Percentiles rank a stretch among this genome's conserved stretches.
phyloP scores from a whole-genome alignment of 106 monocot species.

The Gastrodia elata region DNA sequence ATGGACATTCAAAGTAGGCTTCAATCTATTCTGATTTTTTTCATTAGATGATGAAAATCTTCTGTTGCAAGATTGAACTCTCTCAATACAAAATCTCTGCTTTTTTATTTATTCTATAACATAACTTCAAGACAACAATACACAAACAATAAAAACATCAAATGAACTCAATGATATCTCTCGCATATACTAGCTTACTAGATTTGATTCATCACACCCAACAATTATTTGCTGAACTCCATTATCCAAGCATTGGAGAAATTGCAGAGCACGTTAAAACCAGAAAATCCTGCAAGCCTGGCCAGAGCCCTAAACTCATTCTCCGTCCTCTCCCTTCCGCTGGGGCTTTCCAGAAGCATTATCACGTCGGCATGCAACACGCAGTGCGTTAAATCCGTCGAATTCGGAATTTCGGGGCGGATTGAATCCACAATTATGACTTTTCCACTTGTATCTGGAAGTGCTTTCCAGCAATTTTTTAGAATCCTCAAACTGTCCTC shows the following conservation, averaged over 20 bases:
- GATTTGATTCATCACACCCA: too few species aligned
- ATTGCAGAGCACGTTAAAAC: constrained; percentile 5
- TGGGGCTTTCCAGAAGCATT: constrained; percentile 14
- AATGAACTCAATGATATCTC: not conserved
- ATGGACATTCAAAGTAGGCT: too few species aligned
- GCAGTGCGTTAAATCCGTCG: not conserved
- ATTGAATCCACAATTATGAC: constrained; percentile 23
- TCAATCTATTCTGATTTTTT: too few species aligned
- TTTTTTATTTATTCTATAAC: too few species aligned
- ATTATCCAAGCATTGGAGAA: constrained; percentile 5
- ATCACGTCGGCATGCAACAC: constrained; percentile 15
- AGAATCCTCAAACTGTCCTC: constrained; percentile 20
- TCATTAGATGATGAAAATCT: too few species aligned
- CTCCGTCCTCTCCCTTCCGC: constrained; percentile 26
- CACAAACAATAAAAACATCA: not conserved
- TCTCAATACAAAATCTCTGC: not conserved
- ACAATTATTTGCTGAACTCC: constrained; percentile 4
- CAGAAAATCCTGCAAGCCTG: constrained; percentile 5
- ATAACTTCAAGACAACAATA: not conserved
- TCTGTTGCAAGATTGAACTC: not conserved
- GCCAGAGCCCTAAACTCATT: constrained; percentile 9
- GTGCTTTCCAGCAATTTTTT: constrained; percentile 30
- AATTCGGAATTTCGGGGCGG: constrained; percentile 11
- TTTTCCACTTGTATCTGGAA: constrained; percentile 24
- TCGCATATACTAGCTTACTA: too few species aligned